Base-by-base conservation (phyloP, 1,284 basidiomycete species). In the Sporisorium sorghi region DNA sequence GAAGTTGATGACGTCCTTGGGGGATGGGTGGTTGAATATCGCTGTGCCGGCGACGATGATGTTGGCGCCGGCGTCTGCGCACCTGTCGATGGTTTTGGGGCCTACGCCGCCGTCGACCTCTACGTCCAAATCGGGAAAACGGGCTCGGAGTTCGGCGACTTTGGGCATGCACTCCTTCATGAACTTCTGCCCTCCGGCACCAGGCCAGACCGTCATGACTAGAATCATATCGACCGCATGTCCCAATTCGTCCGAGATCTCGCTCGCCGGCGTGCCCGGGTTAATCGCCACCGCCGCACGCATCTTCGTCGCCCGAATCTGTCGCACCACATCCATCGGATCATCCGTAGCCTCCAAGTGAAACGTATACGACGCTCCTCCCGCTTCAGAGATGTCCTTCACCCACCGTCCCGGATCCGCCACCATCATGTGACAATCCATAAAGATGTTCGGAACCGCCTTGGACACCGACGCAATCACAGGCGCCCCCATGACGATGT, bases 381-480 rank as follows among this genome's bases (percentile, higher is more conserved):
- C 97, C 15, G 97, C 97, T 76, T 93, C 90, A 21, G 96, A 94
- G 68, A 99, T 92, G 82, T 96, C 94, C 76, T 94, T 88, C 39
- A 99, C 93, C 97, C 97, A 99, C 92, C 97, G 81, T 1, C 92
- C 92, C 2, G 97, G 97, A 69, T 98, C 88, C 0, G 94, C 86
- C 17, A 99, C 97, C 97, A 99, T 99, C 97, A 99, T 99, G 86
- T 99, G 97, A 86, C 95, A 98, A 86, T 99, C 97, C 96, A 99
- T 99, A 87, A 95, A 99, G 77, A 97, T 96, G 60, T 91, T 92
- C 6, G 95, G 94, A 21, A 98, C 89, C 48, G 91, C 90, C 86
- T 95, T 94, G 58, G 89, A 88, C n/a, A 99, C 91, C 74, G 91
- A 93, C 21, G 91, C 88, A 37, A 99, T 88, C 53, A 99, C 89